Conservation (phyloP, 1,284 basidiomycete species). For the Papiliotrema flavescens region DNA sequence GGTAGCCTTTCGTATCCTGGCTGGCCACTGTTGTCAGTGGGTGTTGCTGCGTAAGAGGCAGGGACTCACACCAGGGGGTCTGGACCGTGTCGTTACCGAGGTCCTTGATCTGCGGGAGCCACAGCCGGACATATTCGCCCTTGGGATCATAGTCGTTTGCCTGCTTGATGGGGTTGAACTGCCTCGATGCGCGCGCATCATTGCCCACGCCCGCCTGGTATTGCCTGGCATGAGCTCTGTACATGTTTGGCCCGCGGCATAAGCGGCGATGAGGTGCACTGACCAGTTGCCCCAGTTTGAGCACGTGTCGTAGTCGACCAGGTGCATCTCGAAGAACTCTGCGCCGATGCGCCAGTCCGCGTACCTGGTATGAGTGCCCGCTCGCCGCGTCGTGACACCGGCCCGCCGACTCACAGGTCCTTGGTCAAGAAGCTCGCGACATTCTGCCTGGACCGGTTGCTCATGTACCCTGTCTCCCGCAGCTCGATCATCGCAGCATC, state of each 20-base stretch:
- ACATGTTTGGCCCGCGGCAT: too few species aligned
- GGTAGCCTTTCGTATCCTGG: constrained; percentile 24
- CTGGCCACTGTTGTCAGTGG: constrained; percentile 13
- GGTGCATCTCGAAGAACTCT: constrained; percentile 54
- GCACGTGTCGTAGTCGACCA: constrained; percentile 52
- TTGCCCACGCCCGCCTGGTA: constrained; percentile 56
- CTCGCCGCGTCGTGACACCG: background rate
- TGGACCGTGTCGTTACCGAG: constrained; percentile 36
- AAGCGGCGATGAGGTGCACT: too few species aligned
- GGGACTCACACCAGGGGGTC: constrained; percentile 41
- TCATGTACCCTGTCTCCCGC: constrained; percentile 55
- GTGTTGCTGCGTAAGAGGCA: background rate
- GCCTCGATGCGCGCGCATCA: constrained; percentile 54
- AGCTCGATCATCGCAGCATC: constrained; percentile 58
- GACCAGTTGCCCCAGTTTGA: constrained; percentile 24
- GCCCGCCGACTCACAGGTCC: constrained; percentile 48
- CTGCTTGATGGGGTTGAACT: constrained; percentile 60
- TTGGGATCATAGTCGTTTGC: constrained; percentile 55
- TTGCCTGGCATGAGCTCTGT: too few species aligned
- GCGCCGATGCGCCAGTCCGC: constrained; percentile 59
- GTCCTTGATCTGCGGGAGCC: constrained; percentile 52
- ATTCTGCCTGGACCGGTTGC: constrained; percentile 58
- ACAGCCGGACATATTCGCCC: constrained; percentile 53
- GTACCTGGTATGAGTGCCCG: constrained; percentile 21
- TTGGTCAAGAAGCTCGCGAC: constrained; percentile 57